These are phyloP conservation scores for Pestalotiopsis sp. DNA, from an alignment of 2,329 filamentous ascomycete genomes.

Conservation along the genomic window DNA sequence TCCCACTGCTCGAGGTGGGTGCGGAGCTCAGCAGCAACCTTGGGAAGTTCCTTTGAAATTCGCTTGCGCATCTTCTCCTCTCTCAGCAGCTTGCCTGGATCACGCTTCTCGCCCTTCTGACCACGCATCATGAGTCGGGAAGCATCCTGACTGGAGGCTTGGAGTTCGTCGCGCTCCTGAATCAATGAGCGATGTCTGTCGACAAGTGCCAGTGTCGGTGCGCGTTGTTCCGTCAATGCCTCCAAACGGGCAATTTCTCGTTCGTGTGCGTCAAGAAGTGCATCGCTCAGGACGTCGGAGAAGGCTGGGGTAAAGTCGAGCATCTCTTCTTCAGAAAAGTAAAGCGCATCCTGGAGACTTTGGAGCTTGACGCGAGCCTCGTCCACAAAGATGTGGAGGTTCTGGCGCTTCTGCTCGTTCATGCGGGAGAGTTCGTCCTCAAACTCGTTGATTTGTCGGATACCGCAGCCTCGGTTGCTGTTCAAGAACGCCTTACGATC, in stretches of 20 bases:
- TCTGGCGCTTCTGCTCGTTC: constrained; percentile 92
- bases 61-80: constrained; percentile 99
- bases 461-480: constrained; percentile 84
- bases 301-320: constrained; percentile 96
- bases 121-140: constrained; percentile 90
- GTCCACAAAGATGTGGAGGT: constrained; percentile 93
- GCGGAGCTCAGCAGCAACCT: constrained; percentile 81
- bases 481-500: constrained; percentile 87
- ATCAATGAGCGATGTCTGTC: constrained; percentile 83
- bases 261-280: constrained; percentile 91
- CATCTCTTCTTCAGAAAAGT: constrained; percentile 98
- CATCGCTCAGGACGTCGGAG: constrained; percentile 95
- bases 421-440: constrained; percentile 86
- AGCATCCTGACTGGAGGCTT: constrained; percentile 91
- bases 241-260: constrained; percentile 84
- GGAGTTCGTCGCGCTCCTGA: constrained; percentile 82
- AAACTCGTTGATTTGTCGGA: constrained; percentile 93
- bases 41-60: constrained; percentile 93
- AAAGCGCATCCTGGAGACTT: constrained; percentile 91
- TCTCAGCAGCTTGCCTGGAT: constrained; percentile 88
- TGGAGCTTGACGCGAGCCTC: constrained; percentile 89
- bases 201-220: constrained; percentile 79
- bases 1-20: constrained; percentile 87
- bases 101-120: constrained; percentile 89
- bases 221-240: constrained; percentile 81